phyloP scores from a whole-genome alignment of 495 filamentous ascomycete genomes.

The Aspergillus cavernicola region DNA sequence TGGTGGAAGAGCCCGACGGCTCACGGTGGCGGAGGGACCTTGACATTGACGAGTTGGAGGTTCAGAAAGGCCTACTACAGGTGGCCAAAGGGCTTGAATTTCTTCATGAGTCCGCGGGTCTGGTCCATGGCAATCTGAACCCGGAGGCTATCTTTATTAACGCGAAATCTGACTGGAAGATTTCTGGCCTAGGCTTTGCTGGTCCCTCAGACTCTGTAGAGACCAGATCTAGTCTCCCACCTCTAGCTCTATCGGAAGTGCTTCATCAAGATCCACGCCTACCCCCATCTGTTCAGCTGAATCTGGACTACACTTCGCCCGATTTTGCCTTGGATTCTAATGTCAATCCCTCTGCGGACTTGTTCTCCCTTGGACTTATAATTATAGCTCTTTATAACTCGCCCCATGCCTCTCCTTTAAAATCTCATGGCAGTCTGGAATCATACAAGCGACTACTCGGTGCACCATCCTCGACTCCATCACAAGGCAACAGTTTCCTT shows the following conservation, averaged over 20 bases:
- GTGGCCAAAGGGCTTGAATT: slow-evolving; percentile 94
- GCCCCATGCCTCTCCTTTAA: slow-evolving; percentile 80
- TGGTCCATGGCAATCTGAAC: slow-evolving; percentile 92
- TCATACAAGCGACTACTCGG: slow-evolving; percentile 79
- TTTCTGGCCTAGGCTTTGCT: slow-evolving; percentile 87
- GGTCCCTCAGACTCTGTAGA: slow-evolving; percentile 68
- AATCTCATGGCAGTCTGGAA: slow-evolving; percentile 70
- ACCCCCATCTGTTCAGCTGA: slow-evolving; percentile 78
- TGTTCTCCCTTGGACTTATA: slow-evolving; percentile 88
- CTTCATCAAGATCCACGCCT: slow-evolving; percentile 81
- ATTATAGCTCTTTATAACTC: slow-evolving; percentile 90
- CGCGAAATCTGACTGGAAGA: slow-evolving; percentile 98
- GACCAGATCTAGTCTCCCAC: slow-evolving; percentile 63
- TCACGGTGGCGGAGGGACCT: slow-evolving; percentile 71
- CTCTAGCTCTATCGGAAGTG: slow-evolving; percentile 78
- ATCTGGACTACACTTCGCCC: slow-evolving; percentile 88
- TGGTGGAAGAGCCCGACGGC: slow-evolving; percentile 76
- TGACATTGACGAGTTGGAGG: slow-evolving; percentile 95
- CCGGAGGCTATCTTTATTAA: slow-evolving; percentile 95
- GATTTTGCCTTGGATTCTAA: slow-evolving; percentile 90
- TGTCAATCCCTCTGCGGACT: slow-evolving; percentile 73
- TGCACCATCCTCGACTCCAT: slow-evolving; percentile 72
- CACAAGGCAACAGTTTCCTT: slow-evolving; percentile 75
- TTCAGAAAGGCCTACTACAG: slow-evolving; percentile 92
- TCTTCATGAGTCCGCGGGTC: slow-evolving; percentile 88